Evolutionary conservation across 2,329 filamentous ascomycete species (phyloP), one percentile per base, ranked within the genome.

Genomic region (Trichoderma aggressivum): DNA sequence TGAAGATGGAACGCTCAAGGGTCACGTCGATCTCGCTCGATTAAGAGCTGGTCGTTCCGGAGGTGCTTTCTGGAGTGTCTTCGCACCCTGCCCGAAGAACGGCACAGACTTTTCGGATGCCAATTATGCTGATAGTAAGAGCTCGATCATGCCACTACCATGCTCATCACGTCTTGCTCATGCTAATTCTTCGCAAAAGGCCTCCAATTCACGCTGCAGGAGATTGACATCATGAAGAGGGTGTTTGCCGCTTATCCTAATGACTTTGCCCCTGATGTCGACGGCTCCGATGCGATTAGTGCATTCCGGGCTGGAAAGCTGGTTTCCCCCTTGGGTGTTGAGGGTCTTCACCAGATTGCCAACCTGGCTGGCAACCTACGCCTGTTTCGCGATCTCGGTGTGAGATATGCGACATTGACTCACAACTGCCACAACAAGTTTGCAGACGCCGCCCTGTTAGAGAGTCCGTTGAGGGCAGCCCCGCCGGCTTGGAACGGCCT

Each of bases 1-100:
- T 77, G 87, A 91, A 74, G 83, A 92, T 26, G 93, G 92, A 36
- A 88, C 87, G 1, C 81, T 97, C 65, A 77, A 80, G 0, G 85
- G 85, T 4, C 92, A 98, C 75, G 91, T 96, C 66, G 95, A 98
- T 79, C 83, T 97, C 10, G 90, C 91, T 1, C 89, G 94, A 6
- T 85, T 97, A 61, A 85, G 87, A 43, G 81, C 88, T 63, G 94
- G 94, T 1, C 85, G 86, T 75, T 89, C 91, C 73, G 94, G 94
- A 50, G 95, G 94, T 70, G 90, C 92, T n/a, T 98, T 98, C 79
- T 98, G 94, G 95, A 94, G 91, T 78, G 93, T 96, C 11, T 98
- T 87, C 76, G 89, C 92, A 53, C 88, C 88, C 0, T 98, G 94
- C 77, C 94, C 94, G 0, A 80, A 81, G 12, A 89, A 95, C 76